Conservation (phyloP, 73 alveolate species). For the Tetrahymena elliotti region DNA sequence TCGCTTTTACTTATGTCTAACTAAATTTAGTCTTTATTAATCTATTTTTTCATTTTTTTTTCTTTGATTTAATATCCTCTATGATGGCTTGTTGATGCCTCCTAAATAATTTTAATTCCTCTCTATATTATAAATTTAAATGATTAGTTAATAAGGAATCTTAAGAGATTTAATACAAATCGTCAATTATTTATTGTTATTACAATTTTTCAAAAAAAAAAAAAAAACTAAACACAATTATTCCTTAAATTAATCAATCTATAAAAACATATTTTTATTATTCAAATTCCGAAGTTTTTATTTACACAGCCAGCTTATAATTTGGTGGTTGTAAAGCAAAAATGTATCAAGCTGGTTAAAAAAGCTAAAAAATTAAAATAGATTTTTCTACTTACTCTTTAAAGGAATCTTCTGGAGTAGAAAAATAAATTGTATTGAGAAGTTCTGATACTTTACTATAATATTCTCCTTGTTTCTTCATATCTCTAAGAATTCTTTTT, state of each 20-base stretch:
- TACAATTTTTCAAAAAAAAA: background rate
- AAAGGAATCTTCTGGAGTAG: background rate
- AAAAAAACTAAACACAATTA: no score
- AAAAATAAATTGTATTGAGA: background rate
- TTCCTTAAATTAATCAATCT: no score
- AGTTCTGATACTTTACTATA: background rate
- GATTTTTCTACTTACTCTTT: background rate
- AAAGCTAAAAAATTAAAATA: background rate
- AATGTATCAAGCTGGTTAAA: background rate
- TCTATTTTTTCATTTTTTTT: background rate
- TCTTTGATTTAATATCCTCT: background rate
- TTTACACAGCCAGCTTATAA: background rate
- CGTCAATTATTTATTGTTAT: no score
- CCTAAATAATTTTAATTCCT: background rate
- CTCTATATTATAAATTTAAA: background rate
- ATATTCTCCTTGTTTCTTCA: background rate
- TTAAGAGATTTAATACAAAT: background rate
- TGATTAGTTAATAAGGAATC: background rate
- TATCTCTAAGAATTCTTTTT: background rate
- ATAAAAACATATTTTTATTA: no score
- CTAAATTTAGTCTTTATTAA: background rate
- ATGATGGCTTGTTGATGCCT: background rate
- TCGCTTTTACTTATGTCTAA: no score
- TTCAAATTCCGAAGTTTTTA: no score
- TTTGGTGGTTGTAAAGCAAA: background rate